These are phyloP conservation scores for Zhuliangozyma blackwelliae DNA, from an alignment of 1,139 yeast genomes.

Conservation along the genomic window DNA sequence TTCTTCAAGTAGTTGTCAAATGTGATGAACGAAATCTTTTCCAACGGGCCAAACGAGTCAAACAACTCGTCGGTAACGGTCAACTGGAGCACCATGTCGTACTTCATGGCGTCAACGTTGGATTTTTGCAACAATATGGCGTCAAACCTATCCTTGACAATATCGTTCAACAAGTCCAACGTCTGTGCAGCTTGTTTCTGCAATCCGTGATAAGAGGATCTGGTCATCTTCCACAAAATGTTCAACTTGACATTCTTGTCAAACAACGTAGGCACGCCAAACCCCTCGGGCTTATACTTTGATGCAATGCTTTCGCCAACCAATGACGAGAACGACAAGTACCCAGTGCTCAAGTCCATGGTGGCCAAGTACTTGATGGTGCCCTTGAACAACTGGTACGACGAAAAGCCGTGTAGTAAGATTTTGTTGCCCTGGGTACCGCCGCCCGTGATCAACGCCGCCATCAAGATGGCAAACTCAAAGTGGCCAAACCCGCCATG, in stretches of 20 bases:
- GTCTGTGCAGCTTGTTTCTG: constrained; percentile 69
- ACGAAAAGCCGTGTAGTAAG: constrained; percentile 79
- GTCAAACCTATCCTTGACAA: constrained; percentile 79
- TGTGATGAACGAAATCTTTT: constrained; percentile 68
- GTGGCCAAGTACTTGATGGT: constrained; percentile 77
- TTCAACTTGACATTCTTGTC: constrained; percentile 75
- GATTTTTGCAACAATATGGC: constrained; percentile 72
- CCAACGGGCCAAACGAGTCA: constrained; percentile 61
- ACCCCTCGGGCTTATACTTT: constrained; percentile 56
- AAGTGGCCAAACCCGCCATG: constrained; percentile 89
- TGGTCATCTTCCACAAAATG: constrained; percentile 76
- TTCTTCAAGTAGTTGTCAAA: constrained; percentile 63
- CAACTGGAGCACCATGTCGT: constrained; percentile 58
- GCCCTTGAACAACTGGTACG: constrained; percentile 90
- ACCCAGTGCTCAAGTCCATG: constrained; percentile 63
- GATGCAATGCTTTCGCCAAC: constrained; percentile 45
- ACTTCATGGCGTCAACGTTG: constrained; percentile 53
- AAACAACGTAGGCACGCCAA: constrained; percentile 68
- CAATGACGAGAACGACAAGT: constrained; percentile 61
- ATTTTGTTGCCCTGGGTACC: constrained; percentile 72
- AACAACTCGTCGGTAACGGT: constrained; percentile 35
- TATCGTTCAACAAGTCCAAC: constrained; percentile 65
- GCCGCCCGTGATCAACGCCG: constrained; percentile 82
- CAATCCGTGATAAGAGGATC: constrained; percentile 59
- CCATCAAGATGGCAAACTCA: constrained; percentile 79